Conservation (phyloP, 2,329 filamentous ascomycete genomes). For the Aspergillus ochraceus region DNA sequence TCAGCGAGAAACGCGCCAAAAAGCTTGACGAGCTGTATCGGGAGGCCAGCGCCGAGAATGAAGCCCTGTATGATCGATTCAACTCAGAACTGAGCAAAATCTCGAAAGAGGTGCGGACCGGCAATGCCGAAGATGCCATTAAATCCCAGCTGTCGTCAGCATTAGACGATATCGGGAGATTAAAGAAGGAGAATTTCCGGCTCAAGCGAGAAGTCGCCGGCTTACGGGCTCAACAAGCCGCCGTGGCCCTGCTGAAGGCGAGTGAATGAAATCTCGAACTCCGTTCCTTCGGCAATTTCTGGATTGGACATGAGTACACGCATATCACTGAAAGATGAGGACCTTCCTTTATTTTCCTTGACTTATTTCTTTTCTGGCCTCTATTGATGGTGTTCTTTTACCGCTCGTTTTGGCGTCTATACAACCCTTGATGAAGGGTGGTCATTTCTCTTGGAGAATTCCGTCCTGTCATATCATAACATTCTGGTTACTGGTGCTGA, state of each 20-base stretch:
- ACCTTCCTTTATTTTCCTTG: slow-evolving; percentile 11
- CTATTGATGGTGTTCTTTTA: slow-evolving; percentile 1
- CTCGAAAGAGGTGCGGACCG: slow-evolving; percentile 70
- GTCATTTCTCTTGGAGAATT: not conserved
- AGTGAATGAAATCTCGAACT: slow-evolving; percentile 23
- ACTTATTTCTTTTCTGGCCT: slow-evolving; percentile 4
- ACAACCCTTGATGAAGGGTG: not conserved
- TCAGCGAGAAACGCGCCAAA: slow-evolving; percentile 74
- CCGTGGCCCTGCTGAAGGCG: slow-evolving; percentile 30
- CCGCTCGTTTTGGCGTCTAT: not conserved
- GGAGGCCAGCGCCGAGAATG: slow-evolving; percentile 85
- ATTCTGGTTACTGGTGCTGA: not conserved
- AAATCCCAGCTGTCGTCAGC: slow-evolving; percentile 69
- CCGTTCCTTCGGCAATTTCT: slow-evolving; percentile 1
- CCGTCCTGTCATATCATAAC: not conserved
- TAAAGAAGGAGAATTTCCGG: slow-evolving; percentile 83
- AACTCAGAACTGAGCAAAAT: slow-evolving; percentile 88
- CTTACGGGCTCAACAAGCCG: slow-evolving; percentile 53
- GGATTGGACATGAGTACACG: slow-evolving; percentile 19
- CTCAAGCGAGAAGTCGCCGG: slow-evolving; percentile 81
- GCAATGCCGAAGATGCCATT: slow-evolving; percentile 77
- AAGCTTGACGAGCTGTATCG: slow-evolving; percentile 87
- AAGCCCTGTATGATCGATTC: slow-evolving; percentile 87
- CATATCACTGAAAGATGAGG: slow-evolving; percentile 14
- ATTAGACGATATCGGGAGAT: slow-evolving; percentile 71